A percentile compares a stretch with the other conserved stretches of the same genome.
Conservation (phyloP, 2,329 filamentous ascomycete genomes). For the Neofusicoccum umdonicola region DNA sequence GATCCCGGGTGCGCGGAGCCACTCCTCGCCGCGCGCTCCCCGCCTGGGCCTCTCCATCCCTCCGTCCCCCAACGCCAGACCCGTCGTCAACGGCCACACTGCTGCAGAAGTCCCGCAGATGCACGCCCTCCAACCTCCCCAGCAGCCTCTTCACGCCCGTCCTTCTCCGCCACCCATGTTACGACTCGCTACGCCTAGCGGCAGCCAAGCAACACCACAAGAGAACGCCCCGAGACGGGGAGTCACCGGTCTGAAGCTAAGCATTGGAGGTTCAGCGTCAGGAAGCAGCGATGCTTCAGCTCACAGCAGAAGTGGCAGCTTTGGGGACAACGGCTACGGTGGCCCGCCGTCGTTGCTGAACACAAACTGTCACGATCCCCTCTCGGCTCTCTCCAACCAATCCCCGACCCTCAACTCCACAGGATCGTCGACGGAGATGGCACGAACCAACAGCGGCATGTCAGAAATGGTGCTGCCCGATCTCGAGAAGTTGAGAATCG, state of each 20-base stretch:
- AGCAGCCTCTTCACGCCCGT: constrained; percentile 1
- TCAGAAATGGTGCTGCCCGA: constrained; percentile 58
- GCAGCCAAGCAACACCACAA: constrained; percentile 70
- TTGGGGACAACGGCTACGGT: constrained; percentile 73
- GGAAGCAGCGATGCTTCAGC: constrained; percentile 78
- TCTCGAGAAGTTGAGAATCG: constrained; percentile 76
- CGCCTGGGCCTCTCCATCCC: constrained; percentile 88
- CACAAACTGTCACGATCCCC: constrained; percentile 9
- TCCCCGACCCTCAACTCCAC: constrained; percentile 58
- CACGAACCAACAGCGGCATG: constrained; percentile 77
- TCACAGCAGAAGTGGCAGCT: constrained; percentile 81
- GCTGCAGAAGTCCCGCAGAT: constrained; percentile 31
- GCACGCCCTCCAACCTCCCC: constrained; percentile 51
- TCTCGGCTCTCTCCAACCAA: constrained; percentile 11
- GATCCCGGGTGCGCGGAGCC: constrained; percentile 63
- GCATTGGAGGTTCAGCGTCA: constrained; percentile 60
- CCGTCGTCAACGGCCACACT: constrained; percentile 63
- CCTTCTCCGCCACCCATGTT: constrained; percentile 63
- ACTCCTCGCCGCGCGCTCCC: constrained; percentile 64
- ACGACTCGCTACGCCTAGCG: constrained; percentile 84
- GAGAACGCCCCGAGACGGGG: constrained; percentile 52
- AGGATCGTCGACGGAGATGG: constrained; percentile 78
- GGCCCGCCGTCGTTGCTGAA: constrained; percentile 16
- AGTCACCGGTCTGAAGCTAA: constrained; percentile 45
- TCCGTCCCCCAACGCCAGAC: constrained; percentile 76